Evolutionary conservation across 257 asterid genomes (phyloP).

Genomic region (Coffea eugenioides): DNA sequence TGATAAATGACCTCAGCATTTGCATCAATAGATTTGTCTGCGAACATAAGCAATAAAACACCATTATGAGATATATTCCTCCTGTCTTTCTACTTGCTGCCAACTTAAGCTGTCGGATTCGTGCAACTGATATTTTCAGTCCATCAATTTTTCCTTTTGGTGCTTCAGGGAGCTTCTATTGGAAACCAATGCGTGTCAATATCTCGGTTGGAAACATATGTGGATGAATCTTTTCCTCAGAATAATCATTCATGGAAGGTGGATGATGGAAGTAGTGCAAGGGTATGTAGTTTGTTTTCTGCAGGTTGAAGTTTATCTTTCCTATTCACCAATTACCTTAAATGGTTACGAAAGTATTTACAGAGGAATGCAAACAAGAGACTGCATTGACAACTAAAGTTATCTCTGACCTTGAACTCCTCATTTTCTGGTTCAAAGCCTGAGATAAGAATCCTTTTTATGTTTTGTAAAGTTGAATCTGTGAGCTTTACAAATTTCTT

Average conservation of each 20-base stretch:
- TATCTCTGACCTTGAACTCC: neutral
- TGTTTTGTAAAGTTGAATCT: neutral
- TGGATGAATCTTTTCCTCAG: constrained; percentile 22
- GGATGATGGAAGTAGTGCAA: constrained; percentile 21
- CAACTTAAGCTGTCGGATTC: neutral
- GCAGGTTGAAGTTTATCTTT: neutral
- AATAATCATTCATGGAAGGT: constrained; percentile 1
- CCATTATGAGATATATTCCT: neutral
- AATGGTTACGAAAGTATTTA: neutral
- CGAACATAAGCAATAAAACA: neutral
- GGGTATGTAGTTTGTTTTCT: constrained; percentile 19
- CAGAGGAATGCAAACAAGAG: neutral
- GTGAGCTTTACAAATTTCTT: neutral
- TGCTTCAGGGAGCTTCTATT: constrained; percentile 33
- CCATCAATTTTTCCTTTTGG: neutral
- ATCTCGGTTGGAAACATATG: constrained; percentile 20
- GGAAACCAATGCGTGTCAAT: constrained; percentile 25
- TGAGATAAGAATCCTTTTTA: neutral
- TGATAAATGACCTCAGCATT: too few relatives aligned
- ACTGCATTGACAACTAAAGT: neutral
- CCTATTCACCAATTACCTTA: neutral
- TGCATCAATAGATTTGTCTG: neutral
- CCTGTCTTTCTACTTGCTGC: neutral
- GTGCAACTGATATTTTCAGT: neutral
- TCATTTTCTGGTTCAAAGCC: neutral